Base-by-base conservation (phyloP, 2,329 filamentous ascomycete genomes). In the Aspergillus fijiensis region DNA sequence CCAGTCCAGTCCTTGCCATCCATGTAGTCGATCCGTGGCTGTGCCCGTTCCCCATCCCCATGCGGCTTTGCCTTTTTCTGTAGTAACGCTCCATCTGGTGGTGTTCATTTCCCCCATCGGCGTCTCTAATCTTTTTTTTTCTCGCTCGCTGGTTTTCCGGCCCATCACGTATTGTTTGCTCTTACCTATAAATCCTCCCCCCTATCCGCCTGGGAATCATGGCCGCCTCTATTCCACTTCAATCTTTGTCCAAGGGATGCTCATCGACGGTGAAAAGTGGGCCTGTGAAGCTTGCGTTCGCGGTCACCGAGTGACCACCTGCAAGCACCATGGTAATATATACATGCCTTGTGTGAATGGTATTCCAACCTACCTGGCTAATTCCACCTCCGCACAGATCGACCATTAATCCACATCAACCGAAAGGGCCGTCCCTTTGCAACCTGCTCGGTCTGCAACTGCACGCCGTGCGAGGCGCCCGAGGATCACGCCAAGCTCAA, bases 261-360 rank as follows among this genome's bases (percentile, higher is more conserved):
- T 92, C 76, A 90, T 92, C 79, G 88, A 96, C 84, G 92, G 93
- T 77, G 91, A 96, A 82, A 98, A 97, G 83, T 97, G 87, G 82
- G 94, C 94, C 77, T 98, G 94, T 82, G 90, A 96, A 81, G 92
- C 92, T 79, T 97, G 94, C 80, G 92, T 98, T 75, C 89, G 94
- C 79, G 94, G 94, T 71, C 94, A 98, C 81, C 90, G 94, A 76
- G 94, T 97, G 74, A 96, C 92, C 85, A 96, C 93, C 74, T 98
- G 94, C 82, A 92, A 93, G 79, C 94, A 98, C 79, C 85, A 87
- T 78, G 91, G 92, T 96, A 85, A 35, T 35, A 5, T 42, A 48
- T 11, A 14, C 29, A 23, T 4, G 23, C 23, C 23, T 23, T 23
- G 23, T 23, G 23, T 23, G 23, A 23, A 5, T 5, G 4, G 4